Conservation (phyloP, 352 stramenopile genomes). For the Halophytophthora polymorphica region DNA sequence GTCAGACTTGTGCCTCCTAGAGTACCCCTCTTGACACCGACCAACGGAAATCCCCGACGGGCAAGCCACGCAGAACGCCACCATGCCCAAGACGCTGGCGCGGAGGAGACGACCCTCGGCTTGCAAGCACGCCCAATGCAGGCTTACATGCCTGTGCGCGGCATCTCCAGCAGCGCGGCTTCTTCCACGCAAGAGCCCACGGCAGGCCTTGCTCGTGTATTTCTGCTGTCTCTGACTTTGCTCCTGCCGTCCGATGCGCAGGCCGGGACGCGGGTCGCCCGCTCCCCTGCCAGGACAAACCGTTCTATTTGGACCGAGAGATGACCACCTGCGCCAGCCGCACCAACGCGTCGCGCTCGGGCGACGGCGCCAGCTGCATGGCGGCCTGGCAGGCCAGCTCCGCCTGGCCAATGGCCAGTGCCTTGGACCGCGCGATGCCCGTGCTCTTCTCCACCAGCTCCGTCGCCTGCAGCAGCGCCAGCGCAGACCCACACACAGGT, state of each 20-base stretch:
- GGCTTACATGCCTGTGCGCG: too few species aligned
- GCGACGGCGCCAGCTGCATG: constrained; percentile 84
- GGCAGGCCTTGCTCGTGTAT: too few species aligned
- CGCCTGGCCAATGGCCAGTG: constrained; percentile 95
- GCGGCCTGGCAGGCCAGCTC: constrained; percentile 93
- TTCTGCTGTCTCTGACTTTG: constrained; percentile 16
- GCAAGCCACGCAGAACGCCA: too few species aligned
- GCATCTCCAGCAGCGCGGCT: too few species aligned
- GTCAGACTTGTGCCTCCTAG: too few species aligned
- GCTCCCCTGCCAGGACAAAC: too few species aligned
- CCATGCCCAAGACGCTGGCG: too few species aligned
- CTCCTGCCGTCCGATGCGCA: constrained; percentile 8
- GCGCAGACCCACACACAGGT: constrained; percentile 6
- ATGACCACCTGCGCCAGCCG: constrained; percentile 87
- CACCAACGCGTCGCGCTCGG: constrained; percentile 80
- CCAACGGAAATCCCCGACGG: too few species aligned
- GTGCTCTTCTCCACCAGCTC: constrained; percentile 88
- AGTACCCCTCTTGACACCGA: too few species aligned
- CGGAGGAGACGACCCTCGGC: too few species aligned
- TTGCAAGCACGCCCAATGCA: too few species aligned
- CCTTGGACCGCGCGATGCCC: constrained; percentile 91
- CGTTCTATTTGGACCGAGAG: constrained; percentile 85
- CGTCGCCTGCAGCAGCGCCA: constrained; percentile 49
- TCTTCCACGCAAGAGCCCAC: too few species aligned
- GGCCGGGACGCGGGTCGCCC: constrained; percentile 4